A percentile compares a stretch with the other conserved stretches of the same genome.
Evolutionary conservation across 1,139 yeast genomes (phyloP).

Genomic region (Petasospora rhodanensis): DNA sequence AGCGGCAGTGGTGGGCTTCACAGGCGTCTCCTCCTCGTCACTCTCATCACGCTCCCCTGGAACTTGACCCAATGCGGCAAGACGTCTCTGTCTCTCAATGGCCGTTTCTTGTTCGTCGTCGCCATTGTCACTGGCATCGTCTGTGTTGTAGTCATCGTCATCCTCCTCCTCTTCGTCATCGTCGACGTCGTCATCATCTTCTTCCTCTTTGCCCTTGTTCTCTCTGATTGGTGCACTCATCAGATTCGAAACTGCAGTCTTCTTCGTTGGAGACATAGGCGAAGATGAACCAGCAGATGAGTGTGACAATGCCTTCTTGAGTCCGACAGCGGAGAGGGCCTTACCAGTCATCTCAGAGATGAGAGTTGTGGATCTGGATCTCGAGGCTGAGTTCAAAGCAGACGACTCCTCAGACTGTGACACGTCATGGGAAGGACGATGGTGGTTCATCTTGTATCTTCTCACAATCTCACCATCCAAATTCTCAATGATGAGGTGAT

Average conservation of each 20-base stretch:
- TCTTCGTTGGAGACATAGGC: constrained; percentile 1
- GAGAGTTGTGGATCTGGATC: constrained; percentile 18
- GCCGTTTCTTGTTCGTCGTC: constrained; percentile 51
- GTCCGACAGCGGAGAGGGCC: constrained; percentile 51
- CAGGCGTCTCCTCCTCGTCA: constrained; percentile 25
- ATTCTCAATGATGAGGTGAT: constrained; percentile 78
- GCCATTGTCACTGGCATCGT: constrained; percentile 11
- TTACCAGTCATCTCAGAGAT: constrained; percentile 30
- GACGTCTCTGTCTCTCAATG: constrained; percentile 68
- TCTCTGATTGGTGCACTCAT: constrained; percentile 2
- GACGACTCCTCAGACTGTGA: no score
- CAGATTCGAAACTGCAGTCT: neutral
- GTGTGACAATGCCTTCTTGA: constrained; percentile 25
- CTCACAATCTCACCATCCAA: constrained; percentile 89
- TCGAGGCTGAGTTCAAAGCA: neutral
- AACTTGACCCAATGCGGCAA: constrained; percentile 72
- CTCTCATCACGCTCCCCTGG: constrained; percentile 58
- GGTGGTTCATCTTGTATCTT: constrained; percentile 69
- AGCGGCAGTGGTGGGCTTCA: neutral
- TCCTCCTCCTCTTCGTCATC: constrained; percentile 17
- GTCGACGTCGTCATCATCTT: constrained; percentile 18
- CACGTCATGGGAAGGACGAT: constrained; percentile 22
- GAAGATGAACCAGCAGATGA: constrained; percentile 1
- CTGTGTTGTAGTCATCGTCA: constrained; percentile 10
- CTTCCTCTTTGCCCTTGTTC: constrained; percentile 2